Base-by-base conservation (phyloP, 768 basidiomycete species). In the Russula sp. region DNA sequence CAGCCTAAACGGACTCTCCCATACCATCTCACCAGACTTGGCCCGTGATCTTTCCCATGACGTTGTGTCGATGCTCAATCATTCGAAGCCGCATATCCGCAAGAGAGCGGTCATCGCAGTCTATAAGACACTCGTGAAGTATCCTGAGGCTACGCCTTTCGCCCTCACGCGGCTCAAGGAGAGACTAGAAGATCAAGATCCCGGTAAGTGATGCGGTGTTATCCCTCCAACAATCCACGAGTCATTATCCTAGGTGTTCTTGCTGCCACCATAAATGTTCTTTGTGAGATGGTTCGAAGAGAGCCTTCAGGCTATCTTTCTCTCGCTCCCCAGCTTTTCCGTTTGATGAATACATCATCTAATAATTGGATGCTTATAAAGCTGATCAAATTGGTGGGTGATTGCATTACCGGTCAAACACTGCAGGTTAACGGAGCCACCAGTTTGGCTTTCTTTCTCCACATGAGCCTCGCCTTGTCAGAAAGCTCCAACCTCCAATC, bases 331-430 rank as follows among this genome's bases (percentile, higher is more conserved):
- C 90, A 91, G 69, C 75, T 98, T 59, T 99, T 98, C 75, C 92
- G 91, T 71, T 81, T 98, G 13, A 78, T 99, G 64, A 97, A 93
- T 0, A 93, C 88, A 2, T 94, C 94, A 13, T 89, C 91, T 11
- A 98, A 99, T 75, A 99, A 99, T 71, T 99, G 97, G 97, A 96
- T 98, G 92, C 82, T 99, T 64, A 99, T 99, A 75, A 99, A 99
- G 77, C 89, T 98, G 59, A 87, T 98, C 73, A 99, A 99, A 77
- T 75, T 98, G 74, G 96, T 94, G 75, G 71, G 82, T 71, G 63
- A 49, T 24, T 32, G 26, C 16, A 54, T 63, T 52, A 53, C 26
- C 16, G 8, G 20, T 50, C 52, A 40, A 30, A 44, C 22, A 42
- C 30, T 57, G 11, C 30, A 56, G 44, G n/a, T 53, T 51, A 4